phyloP scores from a whole-genome alignment of 176 grass and related monocot species.

The Juncus inflexus region DNA sequence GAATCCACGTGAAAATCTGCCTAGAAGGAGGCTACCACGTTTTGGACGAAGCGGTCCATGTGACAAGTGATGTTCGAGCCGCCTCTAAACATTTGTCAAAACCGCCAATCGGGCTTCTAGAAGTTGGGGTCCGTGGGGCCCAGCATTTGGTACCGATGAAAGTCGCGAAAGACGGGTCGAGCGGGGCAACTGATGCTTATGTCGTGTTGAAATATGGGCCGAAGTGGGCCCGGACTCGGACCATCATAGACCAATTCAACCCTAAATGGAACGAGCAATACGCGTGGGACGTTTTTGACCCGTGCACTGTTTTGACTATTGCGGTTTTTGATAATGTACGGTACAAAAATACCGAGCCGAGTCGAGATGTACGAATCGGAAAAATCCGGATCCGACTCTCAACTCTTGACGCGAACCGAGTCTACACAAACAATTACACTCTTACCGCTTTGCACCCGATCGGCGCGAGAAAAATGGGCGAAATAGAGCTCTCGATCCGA shows the following conservation, averaged over 20 bases:
- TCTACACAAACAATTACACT: conserved; percentile 55
- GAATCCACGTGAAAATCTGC: conserved; percentile 84
- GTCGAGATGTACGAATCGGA: conserved; percentile 64
- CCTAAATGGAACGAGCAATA: conserved; percentile 99
- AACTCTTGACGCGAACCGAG: conserved; percentile 78
- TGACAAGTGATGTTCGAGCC: conserved; percentile 89
- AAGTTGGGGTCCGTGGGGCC: conserved; percentile 83
- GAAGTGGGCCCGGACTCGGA: conserved; percentile 92
- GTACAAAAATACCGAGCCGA: conserved; percentile 39
- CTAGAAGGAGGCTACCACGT: conserved; percentile 98
- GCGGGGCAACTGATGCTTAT: conserved; percentile 86
- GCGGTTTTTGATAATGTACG: conserved; percentile 93
- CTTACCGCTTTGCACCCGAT: conserved; percentile 67
- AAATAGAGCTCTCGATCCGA: conserved; percentile 86
- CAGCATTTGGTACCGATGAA: conserved; percentile 93
- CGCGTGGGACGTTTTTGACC: conserved; percentile 97
- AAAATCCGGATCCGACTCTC: conserved; percentile 90
- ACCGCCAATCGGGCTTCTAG: conserved; percentile 81
- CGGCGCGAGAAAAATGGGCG: conserved; percentile 95
- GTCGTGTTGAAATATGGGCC: conserved; percentile 93
- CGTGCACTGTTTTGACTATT: conserved; percentile 92
- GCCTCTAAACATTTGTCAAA: conserved; percentile 95
- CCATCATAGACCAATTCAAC: conserved; percentile 95
- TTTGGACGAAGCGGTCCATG: conserved; percentile 89
- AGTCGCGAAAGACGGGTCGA: conserved; percentile 64